Percentiles rank a stretch among this genome's conserved stretches.
Conservation (phyloP, 2,329 filamentous ascomycete species). For the Aspergillus sp. region DNA sequence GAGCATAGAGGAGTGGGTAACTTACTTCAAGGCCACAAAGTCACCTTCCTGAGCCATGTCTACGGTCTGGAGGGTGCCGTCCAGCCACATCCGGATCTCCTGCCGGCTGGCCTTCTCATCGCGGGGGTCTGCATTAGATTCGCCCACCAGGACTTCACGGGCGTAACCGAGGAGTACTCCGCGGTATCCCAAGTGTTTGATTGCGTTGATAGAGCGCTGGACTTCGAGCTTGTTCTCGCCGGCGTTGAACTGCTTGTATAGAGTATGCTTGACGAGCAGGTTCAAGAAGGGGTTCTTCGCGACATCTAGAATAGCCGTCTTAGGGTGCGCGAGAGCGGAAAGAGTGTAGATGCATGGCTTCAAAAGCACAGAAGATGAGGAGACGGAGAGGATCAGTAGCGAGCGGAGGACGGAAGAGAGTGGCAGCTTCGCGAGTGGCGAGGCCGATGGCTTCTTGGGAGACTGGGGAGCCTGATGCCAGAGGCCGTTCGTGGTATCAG, state of each 20-base stretch:
- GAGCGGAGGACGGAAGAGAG: slow-evolving; percentile 39
- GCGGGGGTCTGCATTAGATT: slow-evolving; percentile 29
- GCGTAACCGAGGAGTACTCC: slow-evolving; percentile 57
- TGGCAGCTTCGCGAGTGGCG: slow-evolving; percentile 37
- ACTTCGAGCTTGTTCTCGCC: slow-evolving; percentile 52
- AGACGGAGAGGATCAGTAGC: slow-evolving; percentile 37
- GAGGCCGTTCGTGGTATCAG: slow-evolving; percentile 22
- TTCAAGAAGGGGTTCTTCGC: slow-evolving; percentile 50
- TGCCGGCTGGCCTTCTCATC: slow-evolving; percentile 33
- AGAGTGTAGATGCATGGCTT: slow-evolving; percentile 71
- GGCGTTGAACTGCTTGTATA: slow-evolving; percentile 60
- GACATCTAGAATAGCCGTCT: slow-evolving; percentile 46
- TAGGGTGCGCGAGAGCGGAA: slow-evolving; percentile 52
- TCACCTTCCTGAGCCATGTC: slow-evolving; percentile 53
- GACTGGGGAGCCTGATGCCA: slow-evolving; percentile 23
- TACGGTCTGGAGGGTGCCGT: slow-evolving; percentile 55
- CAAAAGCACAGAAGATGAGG: slow-evolving; percentile 57
- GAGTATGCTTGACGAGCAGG: slow-evolving; percentile 45
- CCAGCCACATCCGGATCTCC: slow-evolving; percentile 48
- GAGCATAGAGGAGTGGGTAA: slow-evolving; percentile 4
- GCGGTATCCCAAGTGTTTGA: slow-evolving; percentile 52
- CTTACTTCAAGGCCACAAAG: slow-evolving; percentile 54
- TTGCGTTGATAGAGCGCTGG: slow-evolving; percentile 43
- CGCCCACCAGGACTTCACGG: slow-evolving; percentile 54
- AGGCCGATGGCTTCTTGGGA: slow-evolving; percentile 24